Evolutionary conservation across 2,329 filamentous ascomycete genomes (phyloP).

Genomic region (Lasiodiplodia sp.): DNA sequence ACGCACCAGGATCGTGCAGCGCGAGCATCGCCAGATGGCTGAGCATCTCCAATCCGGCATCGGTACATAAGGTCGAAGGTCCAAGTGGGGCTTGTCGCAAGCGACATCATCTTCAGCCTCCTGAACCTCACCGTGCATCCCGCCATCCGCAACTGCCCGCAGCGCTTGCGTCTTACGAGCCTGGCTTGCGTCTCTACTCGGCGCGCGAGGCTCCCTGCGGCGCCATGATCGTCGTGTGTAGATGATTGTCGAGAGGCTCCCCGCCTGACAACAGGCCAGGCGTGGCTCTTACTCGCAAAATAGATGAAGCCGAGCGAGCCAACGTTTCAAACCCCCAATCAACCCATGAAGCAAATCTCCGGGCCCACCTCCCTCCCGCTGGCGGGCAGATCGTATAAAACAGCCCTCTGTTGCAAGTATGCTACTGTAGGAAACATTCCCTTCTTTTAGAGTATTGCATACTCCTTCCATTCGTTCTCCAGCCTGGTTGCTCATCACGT

Average conservation of each 20-base stretch:
- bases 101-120: constrained; percentile 11
- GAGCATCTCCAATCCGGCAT: background rate
- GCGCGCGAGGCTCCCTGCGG: background rate
- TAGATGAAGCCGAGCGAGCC: constrained; percentile 26
- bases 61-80: background rate
- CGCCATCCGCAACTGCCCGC: background rate
- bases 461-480: constrained; percentile 20
- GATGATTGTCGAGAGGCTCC: constrained; percentile 13
- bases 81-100: background rate
- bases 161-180: background rate
- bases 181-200: background rate
- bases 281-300: constrained; percentile 1
- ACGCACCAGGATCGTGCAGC: too few species aligned
- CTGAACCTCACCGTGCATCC: background rate
- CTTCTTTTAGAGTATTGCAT: constrained; percentile 18
- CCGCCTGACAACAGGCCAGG: constrained; percentile 11
- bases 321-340: constrained; percentile 21
- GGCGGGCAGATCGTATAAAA: constrained; percentile 13
- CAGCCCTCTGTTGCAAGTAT: background rate
- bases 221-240: constrained; percentile 4
- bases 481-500: constrained; percentile 14
- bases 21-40: background rate
- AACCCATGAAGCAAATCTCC: constrained; percentile 24
- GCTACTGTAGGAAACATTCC: constrained; percentile 2
- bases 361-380: constrained; percentile 13